These are phyloP conservation scores for Metarhizium sp. DNA, from an alignment of 2,329 filamentous ascomycete genomes.

Conservation along the genomic window DNA sequence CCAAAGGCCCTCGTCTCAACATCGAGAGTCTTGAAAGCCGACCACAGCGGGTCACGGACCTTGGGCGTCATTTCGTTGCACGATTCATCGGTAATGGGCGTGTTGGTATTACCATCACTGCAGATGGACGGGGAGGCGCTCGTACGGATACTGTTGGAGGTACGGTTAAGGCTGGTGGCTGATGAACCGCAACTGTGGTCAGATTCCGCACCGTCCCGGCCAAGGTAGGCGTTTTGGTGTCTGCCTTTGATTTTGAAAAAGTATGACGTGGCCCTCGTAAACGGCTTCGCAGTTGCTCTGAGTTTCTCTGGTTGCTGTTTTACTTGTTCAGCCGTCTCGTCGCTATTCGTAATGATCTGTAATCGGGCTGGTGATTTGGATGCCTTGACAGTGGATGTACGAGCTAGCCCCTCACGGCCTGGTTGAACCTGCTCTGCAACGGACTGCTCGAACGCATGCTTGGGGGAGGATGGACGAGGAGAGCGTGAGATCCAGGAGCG, in stretches of 20 bases:
- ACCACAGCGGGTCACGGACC: conserved; percentile 44
- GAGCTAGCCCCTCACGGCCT: conserved; percentile 6
- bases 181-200: conserved; percentile 39
- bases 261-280: conserved; percentile 37
- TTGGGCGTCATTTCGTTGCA: conserved; percentile 32
- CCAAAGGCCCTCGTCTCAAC: conserved; percentile 49
- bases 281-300: conserved; percentile 26
- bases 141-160: conserved; percentile 25
- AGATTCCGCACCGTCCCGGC: conserved; percentile 24
- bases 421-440: conserved; percentile 14
- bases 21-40: conserved; percentile 45
- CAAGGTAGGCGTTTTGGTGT: conserved; percentile 31
- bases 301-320: conserved; percentile 22
- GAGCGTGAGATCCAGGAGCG: conserved; percentile 8
- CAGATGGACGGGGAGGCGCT: conserved; percentile 29
- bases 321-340: conserved; percentile 13
- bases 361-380: conserved; percentile 14
- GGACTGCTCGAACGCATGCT: conserved; percentile 19
- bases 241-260: conserved; percentile 40
- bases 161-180: conserved; percentile 34
- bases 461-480: conserved; percentile 28
- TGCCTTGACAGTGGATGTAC: not conserved
- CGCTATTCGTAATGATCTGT: conserved; percentile 17
- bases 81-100: conserved; percentile 33
- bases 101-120: conserved; percentile 27